Evolutionary conservation across 2,329 filamentous ascomycete genomes (phyloP).

Genomic region (Verticillium nonalfalfae): DNA sequence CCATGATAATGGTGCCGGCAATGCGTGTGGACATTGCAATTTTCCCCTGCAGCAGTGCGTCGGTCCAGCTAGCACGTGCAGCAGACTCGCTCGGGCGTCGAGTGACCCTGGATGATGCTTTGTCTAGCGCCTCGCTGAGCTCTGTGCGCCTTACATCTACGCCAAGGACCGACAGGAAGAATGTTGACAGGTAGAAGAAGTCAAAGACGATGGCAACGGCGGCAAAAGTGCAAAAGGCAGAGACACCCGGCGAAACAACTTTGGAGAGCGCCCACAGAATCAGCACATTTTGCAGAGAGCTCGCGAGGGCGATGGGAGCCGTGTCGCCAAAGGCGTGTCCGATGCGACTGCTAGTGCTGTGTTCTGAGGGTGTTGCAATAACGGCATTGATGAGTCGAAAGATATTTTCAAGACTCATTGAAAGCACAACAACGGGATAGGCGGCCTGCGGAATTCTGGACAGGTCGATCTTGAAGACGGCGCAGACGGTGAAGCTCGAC

Average conservation of each 20-base stretch:
- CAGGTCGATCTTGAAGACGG: conserved; percentile 67
- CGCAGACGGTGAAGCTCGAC: conserved; percentile 75
- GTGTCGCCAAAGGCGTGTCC: conserved; percentile 70
- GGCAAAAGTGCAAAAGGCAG: conserved; percentile 70
- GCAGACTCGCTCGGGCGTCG: conserved; percentile 15
- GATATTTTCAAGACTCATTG: conserved; percentile 73
- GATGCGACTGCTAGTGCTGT: conserved; percentile 62
- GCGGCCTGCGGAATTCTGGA: conserved; percentile 67
- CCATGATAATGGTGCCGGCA: conserved; percentile 66
- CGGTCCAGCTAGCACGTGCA: conserved; percentile 48
- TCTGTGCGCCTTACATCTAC: conserved; percentile 73
- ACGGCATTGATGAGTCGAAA: conserved; percentile 74
- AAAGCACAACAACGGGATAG: conserved; percentile 71
- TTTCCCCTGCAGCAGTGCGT: conserved; percentile 57
- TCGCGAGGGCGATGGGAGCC: conserved; percentile 61
- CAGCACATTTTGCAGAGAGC: conserved; percentile 61
- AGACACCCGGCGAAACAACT: conserved; percentile 62
- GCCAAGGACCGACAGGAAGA: conserved; percentile 73
- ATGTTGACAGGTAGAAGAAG: conserved; percentile 72
- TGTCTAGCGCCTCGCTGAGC: conserved; percentile 64
- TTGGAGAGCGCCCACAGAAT: conserved; percentile 61
- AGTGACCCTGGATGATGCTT: conserved; percentile 38
- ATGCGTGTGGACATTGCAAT: conserved; percentile 65
- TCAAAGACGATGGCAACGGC: conserved; percentile 71
- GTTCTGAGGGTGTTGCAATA: conserved; percentile 62